Percentiles rank a stretch among this genome's conserved stretches.
phyloP scores from a whole-genome alignment of 2,329 filamentous ascomycete species.

The Sarocladium kiliense region DNA sequence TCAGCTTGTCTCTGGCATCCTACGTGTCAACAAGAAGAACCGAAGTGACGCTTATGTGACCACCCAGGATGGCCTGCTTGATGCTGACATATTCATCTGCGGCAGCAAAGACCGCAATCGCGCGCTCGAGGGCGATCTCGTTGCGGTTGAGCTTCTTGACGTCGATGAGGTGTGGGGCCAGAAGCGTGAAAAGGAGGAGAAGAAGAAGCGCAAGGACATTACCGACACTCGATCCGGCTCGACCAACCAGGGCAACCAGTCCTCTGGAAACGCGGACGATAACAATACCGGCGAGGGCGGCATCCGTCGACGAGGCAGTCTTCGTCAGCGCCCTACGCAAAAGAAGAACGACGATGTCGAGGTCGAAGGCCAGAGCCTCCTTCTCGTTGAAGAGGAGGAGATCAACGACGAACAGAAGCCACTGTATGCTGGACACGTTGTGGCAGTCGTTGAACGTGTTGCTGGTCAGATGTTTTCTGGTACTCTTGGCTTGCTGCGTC shows the following conservation, averaged over 20 bases:
- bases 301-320: slow-evolving; percentile 85
- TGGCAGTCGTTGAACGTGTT: slow-evolving; percentile 94
- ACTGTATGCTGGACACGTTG: slow-evolving; percentile 92
- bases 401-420: slow-evolving; percentile 98
- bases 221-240: slow-evolving; percentile 81
- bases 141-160: slow-evolving; percentile 92
- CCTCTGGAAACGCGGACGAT: slow-evolving; percentile 56
- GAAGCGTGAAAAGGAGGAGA: slow-evolving; percentile 99
- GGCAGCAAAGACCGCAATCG: slow-evolving; percentile 98
- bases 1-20: slow-evolving; percentile 90
- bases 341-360: slow-evolving; percentile 99
- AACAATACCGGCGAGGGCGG: slow-evolving; percentile 68
- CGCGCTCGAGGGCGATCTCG: slow-evolving; percentile 90
- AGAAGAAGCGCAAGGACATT: slow-evolving; percentile 99
- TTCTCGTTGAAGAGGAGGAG: slow-evolving; percentile 96
- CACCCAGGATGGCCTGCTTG: slow-evolving; percentile 77
- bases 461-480: slow-evolving; percentile 99
- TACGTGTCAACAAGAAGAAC: slow-evolving; percentile 99
- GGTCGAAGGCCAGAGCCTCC: slow-evolving; percentile 93
- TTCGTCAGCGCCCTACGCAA: slow-evolving; percentile 93
- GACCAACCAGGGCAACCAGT: slow-evolving; percentile 65
- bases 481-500: slow-evolving; percentile 86
- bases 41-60: slow-evolving; percentile 97
- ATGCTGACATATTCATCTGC: slow-evolving; percentile 99
- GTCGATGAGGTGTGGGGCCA: slow-evolving; percentile 98